Conservation (phyloP, 441 rosid genomes). For the California macrophylla region DNA sequence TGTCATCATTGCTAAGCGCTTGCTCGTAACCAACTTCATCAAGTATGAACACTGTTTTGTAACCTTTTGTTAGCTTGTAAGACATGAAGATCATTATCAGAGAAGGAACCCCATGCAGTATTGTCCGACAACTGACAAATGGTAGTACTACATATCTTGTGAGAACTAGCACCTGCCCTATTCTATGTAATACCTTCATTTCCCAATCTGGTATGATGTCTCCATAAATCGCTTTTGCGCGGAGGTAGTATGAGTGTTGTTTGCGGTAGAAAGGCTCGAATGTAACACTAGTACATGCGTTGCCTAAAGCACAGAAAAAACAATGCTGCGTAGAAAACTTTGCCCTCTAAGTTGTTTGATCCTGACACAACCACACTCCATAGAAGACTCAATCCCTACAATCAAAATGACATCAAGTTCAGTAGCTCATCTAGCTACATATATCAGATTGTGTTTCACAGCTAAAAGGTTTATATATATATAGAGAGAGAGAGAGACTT, state of each 20-base stretch:
- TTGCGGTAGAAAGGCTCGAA: background rate
- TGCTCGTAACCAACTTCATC: background rate
- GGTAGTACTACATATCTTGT: background rate
- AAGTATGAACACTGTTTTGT: background rate
- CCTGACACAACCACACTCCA: background rate
- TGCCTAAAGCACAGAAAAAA: background rate
- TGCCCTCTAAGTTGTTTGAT: background rate
- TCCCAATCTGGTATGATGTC: background rate
- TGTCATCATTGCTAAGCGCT: too few species aligned
- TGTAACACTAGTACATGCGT: background rate
- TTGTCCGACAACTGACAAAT: background rate
- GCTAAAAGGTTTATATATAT: too few species aligned
- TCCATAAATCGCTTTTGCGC: background rate
- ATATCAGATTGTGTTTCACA: too few species aligned
- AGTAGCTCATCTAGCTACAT: too few species aligned
- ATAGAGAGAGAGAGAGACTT: too few species aligned
- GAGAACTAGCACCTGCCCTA: background rate
- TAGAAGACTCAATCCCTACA: background rate
- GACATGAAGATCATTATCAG: background rate
- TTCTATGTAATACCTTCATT: background rate
- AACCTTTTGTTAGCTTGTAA: background rate
- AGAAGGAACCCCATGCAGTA: background rate
- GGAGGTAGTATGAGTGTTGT: background rate
- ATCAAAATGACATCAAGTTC: background rate
- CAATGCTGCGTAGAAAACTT: background rate